Conservation (phyloP, 75 land plant genomes). For the Chamaecyparis obtusa region DNA sequence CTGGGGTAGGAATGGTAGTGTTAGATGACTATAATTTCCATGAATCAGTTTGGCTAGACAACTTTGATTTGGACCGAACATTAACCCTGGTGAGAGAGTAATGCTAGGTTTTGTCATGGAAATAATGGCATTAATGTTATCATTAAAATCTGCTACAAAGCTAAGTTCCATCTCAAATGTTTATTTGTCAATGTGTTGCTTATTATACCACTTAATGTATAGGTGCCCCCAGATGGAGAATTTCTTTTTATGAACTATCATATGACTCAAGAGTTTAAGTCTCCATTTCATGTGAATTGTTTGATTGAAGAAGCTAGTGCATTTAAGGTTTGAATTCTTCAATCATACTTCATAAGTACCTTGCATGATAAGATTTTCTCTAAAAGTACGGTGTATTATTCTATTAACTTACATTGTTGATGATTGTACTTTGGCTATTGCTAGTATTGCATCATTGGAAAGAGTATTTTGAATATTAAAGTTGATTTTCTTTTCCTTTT, state of each 20-base stretch:
- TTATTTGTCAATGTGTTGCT: no score
- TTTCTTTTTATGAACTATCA: slow-evolving; percentile 97
- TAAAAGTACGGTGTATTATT: not conserved
- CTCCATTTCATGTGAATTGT: slow-evolving; percentile 83
- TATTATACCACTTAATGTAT: slow-evolving; percentile 1
- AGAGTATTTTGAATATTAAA: not conserved
- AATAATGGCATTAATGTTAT: not conserved
- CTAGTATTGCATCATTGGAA: not conserved
- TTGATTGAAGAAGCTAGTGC: slow-evolving; percentile 88
- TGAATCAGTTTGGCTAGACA: no score
- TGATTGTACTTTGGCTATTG: not conserved
- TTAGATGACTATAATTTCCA: no score
- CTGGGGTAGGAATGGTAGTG: no score
- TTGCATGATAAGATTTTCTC: not conserved
- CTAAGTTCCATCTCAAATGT: not conserved
- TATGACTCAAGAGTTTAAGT: slow-evolving; percentile 94
- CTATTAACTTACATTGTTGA: slow-evolving; percentile 9
- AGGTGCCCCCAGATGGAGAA: slow-evolving; percentile 98
- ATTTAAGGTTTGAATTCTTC: slow-evolving; percentile 44
- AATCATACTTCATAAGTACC: not conserved
- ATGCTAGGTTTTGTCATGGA: slow-evolving; percentile 11
- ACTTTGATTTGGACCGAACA: no score
- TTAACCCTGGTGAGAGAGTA: no score
- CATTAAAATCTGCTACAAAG: not conserved
- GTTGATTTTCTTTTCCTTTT: slow-evolving; percentile 2